A percentile compares a stretch with the other conserved stretches of the same genome.
These are phyloP conservation scores for Dendrostoma leiphaemia DNA, from an alignment of 2,329 filamentous ascomycete species.

Conservation along the genomic window DNA sequence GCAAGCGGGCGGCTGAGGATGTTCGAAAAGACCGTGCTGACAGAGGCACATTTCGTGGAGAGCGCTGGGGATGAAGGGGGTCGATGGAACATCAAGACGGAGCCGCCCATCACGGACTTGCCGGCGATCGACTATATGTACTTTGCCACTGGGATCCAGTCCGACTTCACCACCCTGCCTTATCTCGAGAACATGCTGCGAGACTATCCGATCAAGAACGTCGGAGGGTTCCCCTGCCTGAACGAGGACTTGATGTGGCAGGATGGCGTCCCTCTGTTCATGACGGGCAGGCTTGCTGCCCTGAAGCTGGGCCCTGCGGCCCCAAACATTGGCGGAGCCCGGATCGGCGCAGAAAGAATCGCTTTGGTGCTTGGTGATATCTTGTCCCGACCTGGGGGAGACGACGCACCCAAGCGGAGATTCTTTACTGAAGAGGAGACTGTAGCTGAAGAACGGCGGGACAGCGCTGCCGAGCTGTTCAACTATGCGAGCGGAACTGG, in stretches of 20 bases:
- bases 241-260: conserved; percentile 77
- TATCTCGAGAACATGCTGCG: conserved; percentile 58
- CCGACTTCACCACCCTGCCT: conserved; percentile 59
- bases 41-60: conserved; percentile 48
- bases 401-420: background rate
- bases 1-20: conserved; percentile 51
- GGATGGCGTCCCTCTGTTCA: conserved; percentile 69
- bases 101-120: conserved; percentile 49
- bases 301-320: conserved; percentile 70
- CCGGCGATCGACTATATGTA: conserved; percentile 68
- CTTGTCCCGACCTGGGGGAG: conserved; percentile 24
- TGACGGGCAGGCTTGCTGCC: conserved; percentile 66
- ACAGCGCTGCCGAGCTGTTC: conserved; percentile 6
- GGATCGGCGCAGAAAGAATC: conserved; percentile 70
- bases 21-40: conserved; percentile 56
- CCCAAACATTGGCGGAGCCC: conserved; percentile 71
- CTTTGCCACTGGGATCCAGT: conserved; percentile 71
- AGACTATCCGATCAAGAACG: conserved; percentile 59
- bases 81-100: conserved; percentile 45
- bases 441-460: background rate
- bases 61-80: conserved; percentile 30
- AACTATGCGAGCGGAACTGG: conserved; percentile 13
- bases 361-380: conserved; percentile 67
- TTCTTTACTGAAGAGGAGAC: conserved; percentile 27
- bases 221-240: conserved; percentile 68